phyloP scores from a whole-genome alignment of 495 filamentous ascomycete genomes.

The Cercophora sp. region DNA sequence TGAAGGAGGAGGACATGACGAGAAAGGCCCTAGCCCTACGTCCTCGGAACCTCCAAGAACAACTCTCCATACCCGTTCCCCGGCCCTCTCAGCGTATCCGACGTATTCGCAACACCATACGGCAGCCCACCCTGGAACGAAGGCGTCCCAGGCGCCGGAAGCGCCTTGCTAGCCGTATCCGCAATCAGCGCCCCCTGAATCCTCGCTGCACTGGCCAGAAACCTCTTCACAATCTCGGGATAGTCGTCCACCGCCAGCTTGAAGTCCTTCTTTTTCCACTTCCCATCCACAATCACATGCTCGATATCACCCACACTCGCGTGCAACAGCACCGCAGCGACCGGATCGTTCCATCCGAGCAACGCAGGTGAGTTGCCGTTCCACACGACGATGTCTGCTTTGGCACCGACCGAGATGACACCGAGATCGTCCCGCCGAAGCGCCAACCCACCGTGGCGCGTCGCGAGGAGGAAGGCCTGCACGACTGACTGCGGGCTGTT shows the following conservation, averaged over 20 bases:
- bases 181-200: slow-evolving; percentile 10
- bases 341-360: slow-evolving; percentile 44
- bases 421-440: slow-evolving; percentile 42
- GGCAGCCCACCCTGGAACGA: not conserved
- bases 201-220: slow-evolving; percentile 14
- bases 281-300: slow-evolving; percentile 29
- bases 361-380: slow-evolving; percentile 36
- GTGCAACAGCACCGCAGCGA: slow-evolving; percentile 48
- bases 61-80: not conserved
- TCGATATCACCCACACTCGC: slow-evolving; percentile 43
- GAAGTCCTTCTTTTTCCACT: slow-evolving; percentile 14
- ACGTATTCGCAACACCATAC: not conserved
- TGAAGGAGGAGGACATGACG: not conserved
- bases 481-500: slow-evolving; percentile 41
- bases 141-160: not conserved
- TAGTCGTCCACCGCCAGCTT: slow-evolving; percentile 11
- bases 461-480: slow-evolving; percentile 47
- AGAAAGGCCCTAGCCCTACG: not conserved
- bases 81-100: not conserved
- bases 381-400: slow-evolving; percentile 47
- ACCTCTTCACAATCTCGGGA: slow-evolving; percentile 6
- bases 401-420: slow-evolving; percentile 37
- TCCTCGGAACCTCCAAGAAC: not conserved
- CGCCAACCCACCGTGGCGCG: slow-evolving; percentile 41
- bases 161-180: not conserved